These are phyloP conservation scores for Leccinum pellstonianum DNA, from an alignment of 768 basidiomycete species.

Conservation along the genomic window DNA sequence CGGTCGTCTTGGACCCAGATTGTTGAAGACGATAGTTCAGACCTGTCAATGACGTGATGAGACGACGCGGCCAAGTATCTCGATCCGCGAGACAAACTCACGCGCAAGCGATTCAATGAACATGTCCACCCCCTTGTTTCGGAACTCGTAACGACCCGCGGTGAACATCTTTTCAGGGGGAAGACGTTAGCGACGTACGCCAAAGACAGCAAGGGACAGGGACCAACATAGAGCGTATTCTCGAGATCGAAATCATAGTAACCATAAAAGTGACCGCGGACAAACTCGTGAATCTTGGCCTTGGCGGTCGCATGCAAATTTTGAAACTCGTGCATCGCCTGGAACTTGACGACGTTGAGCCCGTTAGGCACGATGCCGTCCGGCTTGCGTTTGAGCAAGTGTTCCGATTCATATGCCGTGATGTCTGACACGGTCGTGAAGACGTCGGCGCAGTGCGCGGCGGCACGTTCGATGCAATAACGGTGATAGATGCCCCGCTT, in stretches of 20 bases:
- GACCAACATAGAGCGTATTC: constrained; percentile 77
- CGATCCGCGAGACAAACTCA: constrained; percentile 31
- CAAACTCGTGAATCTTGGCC: constrained; percentile 98
- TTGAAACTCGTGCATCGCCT: constrained; percentile 99
- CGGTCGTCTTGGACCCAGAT: constrained; percentile 69
- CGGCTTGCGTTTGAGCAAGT: constrained; percentile 94
- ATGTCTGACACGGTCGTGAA: constrained; percentile 99
- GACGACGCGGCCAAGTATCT: background rate
- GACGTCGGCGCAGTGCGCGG: constrained; percentile 94
- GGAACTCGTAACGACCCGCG: constrained; percentile 98
- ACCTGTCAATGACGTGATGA: constrained; percentile 24
- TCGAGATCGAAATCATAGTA: constrained; percentile 96
- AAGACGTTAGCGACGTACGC: constrained; percentile 6
- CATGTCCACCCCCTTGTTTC: constrained; percentile 99
- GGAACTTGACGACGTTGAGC: constrained; percentile 97
- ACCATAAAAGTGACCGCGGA: constrained; percentile 97
- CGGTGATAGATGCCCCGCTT: constrained; percentile 98
- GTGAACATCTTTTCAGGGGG: constrained; percentile 82
- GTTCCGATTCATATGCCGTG: constrained; percentile 96
- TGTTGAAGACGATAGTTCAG: constrained; percentile 65
- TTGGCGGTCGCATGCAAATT: constrained; percentile 91
- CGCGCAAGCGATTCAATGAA: constrained; percentile 97
- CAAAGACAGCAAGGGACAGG: background rate
- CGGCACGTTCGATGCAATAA: constrained; percentile 96
- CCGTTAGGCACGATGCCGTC: constrained; percentile 98